Evolutionary conservation across 768 basidiomycete species (phyloP), one percentile per base, ranked within the genome.

Genomic region (Kwoniella dejecticola): DNA sequence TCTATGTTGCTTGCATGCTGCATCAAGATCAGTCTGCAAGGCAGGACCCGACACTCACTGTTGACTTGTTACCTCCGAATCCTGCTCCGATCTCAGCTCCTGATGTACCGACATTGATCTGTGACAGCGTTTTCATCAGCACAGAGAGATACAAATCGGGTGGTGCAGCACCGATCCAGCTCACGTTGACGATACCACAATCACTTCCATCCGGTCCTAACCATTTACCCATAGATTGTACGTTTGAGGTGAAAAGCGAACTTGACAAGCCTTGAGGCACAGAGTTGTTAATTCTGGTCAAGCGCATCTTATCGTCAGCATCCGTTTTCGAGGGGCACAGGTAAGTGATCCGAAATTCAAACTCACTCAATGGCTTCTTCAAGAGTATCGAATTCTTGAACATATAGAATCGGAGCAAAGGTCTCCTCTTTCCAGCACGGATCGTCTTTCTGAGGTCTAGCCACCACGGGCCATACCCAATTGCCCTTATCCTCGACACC

Each of bases 131-230:
- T 29, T 24, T 40, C 5, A 21, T 54, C 21, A 23, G 52, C 8
- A 19, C 11, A 23, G 19, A 19, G 7, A 36, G 40, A n/a, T 12
- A 27, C 36, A n/a, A 29, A 13, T 10, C 17, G 4, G 27, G 6
- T 3, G 21, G 33, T 31, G 11, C 26, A 44, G 10, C 15, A 31
- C 10, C 0, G 7, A 53, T 45, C 19, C 27, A 44, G 54, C 86
- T 74, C 76, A 90, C 91, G 79, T 94, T 93, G 62, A 93, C 90
- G 67, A 94, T 96, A 6, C 95, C 95, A 40, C 89, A 83, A 77
- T 97, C 95, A 24, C 88, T 89, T 29, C 94, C 94, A 60, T 83
- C 83, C 40, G 92, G 89, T 12, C 93, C 91, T 66, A 95, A 87
- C 91, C 92, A 96, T 80, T 86, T 89, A 52, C 94, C 91, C 54